These are phyloP conservation scores for Boletus barrowsii DNA, from an alignment of 768 basidiomycete genomes.

Conservation along the genomic window DNA sequence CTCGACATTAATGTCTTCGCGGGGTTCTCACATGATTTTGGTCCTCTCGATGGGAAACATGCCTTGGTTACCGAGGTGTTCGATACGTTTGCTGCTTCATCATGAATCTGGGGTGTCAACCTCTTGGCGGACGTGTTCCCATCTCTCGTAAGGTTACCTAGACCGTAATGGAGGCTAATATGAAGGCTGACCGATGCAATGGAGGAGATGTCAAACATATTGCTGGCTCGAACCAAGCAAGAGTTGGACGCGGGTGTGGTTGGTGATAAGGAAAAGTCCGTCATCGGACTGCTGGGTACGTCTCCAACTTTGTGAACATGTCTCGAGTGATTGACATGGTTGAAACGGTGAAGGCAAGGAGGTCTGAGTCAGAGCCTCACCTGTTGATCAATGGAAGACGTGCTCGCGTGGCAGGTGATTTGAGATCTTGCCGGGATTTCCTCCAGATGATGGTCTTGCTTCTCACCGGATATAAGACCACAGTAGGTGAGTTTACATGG, in stretches of 20 bases:
- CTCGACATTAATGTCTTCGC: constrained; percentile 61
- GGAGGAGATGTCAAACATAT: constrained; percentile 38
- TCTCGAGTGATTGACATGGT: neutral
- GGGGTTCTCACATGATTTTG: constrained; percentile 60
- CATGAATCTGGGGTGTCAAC: constrained; percentile 25
- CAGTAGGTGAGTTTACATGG: constrained; percentile 10
- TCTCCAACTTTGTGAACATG: neutral
- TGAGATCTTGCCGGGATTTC: neutral
- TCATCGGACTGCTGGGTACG: constrained; percentile 27
- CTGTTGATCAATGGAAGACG: constrained; percentile 27
- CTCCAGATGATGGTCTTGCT: constrained; percentile 21
- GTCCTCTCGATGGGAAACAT: constrained; percentile 47
- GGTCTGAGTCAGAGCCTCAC: constrained; percentile 19
- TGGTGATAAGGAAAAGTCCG: constrained; percentile 23
- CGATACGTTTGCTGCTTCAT: constrained; percentile 29
- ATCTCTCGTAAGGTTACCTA: constrained; percentile 36
- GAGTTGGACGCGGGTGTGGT: constrained; percentile 29
- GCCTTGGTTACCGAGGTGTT: constrained; percentile 41
- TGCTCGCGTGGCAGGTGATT: constrained; percentile 22
- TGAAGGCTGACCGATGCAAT: constrained; percentile 34
- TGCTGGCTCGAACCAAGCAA: constrained; percentile 37
- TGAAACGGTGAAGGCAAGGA: constrained; percentile 37
- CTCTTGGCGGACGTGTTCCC: constrained; percentile 40
- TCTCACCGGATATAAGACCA: constrained; percentile 24
- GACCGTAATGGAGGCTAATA: constrained; percentile 28